A percentile compares a stretch with the other conserved stretches of the same genome.
These are phyloP conservation scores for Trametes maxima DNA, from an alignment of 768 basidiomycete species.

Conservation along the genomic window DNA sequence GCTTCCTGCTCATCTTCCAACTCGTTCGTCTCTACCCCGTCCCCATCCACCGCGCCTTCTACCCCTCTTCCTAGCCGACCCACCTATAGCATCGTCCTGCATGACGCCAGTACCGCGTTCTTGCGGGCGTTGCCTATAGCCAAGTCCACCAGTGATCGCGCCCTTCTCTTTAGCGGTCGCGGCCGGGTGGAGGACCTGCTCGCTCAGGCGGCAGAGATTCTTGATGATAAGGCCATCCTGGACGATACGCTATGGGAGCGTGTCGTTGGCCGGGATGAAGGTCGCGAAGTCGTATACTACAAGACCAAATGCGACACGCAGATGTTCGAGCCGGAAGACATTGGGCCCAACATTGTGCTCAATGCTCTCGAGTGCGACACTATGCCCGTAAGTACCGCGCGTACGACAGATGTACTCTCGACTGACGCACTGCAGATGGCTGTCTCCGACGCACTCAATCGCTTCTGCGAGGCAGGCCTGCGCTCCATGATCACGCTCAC, in stretches of 20 bases:
- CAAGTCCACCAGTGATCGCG: conserved; percentile 24
- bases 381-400: conserved; percentile 12
- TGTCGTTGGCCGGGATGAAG: conserved; percentile 13
- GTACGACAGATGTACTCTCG: background rate
- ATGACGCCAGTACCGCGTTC: conserved; percentile 20
- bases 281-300: conserved; percentile 17
- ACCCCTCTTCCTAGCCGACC: conserved; percentile 18
- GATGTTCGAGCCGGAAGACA: background rate
- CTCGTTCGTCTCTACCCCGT: conserved; percentile 9
- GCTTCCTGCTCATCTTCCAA: conserved; percentile 20
- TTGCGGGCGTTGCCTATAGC: conserved; percentile 22
- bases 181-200: conserved; percentile 21
- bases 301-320: conserved; percentile 12
- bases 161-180: conserved; percentile 23
- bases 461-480: conserved; percentile 50
- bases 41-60: conserved; percentile 21
- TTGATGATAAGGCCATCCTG: conserved; percentile 21
- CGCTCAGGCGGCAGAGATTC: conserved; percentile 18
- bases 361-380: conserved; percentile 13
- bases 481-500: conserved; percentile 48
- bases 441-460: conserved; percentile 40
- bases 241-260: conserved; percentile 21
- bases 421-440: conserved; percentile 41
- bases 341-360: conserved; percentile 10
- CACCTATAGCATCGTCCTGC: conserved; percentile 22